Evolutionary conservation across 257 asterid genomes (phyloP), one percentile per base, ranked within the genome.

Genomic region (Galeopsis tetrahit): DNA sequence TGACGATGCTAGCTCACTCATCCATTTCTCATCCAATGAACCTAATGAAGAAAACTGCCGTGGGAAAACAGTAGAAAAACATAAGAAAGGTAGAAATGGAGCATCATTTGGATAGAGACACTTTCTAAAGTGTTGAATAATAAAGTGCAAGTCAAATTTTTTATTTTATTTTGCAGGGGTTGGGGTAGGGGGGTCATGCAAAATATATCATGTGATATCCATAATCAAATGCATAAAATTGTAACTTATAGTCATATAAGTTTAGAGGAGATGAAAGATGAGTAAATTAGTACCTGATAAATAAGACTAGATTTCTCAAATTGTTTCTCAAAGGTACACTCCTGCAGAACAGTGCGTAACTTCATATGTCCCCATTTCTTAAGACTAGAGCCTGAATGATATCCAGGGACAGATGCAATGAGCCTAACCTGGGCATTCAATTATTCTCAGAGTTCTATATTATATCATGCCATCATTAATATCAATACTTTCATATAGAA

Each of bases 351-450:
- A 71, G 95, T 84, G 57, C 95, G 90, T 70, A 94, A 77, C 89
- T 94, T 94, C 97, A 94, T 94, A 75, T 94, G 99, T 71, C 99
- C 99, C 99, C 99, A 94, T 82, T 89, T 94, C 76, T 71, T 91
- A 67, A 91, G 82, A 77, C 81, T 87, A 71, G 95, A 59, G 65
- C 97, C 97, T 44, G 92, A 72, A 82, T 91, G 97, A 81, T 94
- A 94, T 73, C 99, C 99, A 36, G 99, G 99, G 51, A 94, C 97
- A 21, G 99, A 94, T 66, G 95, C 97, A 77, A 94, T 83, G 69
- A 94, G 93, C 86, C 97, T 89, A 64, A 94, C 99, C 99, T 94
- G 89, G 65, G 64, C 69, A 77, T 32, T 44, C 13, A 77, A 43
- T 36, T 9, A 43, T 15, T 71, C 48, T 46, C 7, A 62, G 28